These are phyloP conservation scores for Hanseniaspora meyeri DNA, from an alignment of 805 yeast species.

Conservation along the genomic window DNA sequence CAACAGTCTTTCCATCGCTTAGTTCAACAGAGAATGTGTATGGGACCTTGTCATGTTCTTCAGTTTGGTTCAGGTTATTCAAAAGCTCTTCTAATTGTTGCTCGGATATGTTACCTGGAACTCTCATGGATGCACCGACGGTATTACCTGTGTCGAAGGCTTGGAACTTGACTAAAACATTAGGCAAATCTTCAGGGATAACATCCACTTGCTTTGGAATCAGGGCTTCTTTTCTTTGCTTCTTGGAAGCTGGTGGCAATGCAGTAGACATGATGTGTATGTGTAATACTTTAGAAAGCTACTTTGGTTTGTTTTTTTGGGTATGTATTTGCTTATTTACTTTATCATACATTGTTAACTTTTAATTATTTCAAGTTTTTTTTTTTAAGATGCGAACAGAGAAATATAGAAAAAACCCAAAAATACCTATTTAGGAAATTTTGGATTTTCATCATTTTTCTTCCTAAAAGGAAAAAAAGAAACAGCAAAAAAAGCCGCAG, in stretches of 20 bases:
- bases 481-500: not conserved
- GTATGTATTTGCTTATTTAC: not conserved
- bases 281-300: not conserved
- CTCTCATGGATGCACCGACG: slow-evolving; percentile 73
- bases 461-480: not conserved
- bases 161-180: slow-evolving; percentile 77
- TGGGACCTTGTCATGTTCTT: slow-evolving; percentile 64
- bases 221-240: slow-evolving; percentile 74
- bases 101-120: slow-evolving; percentile 79
- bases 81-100: slow-evolving; percentile 78
- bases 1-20: slow-evolving; percentile 38
- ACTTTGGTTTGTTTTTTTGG: not conserved
- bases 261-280: slow-evolving; percentile 63
- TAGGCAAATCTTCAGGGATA: slow-evolving; percentile 68
- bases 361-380: not conserved
- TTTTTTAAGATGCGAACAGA: not conserved
- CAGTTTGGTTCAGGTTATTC: slow-evolving; percentile 59
- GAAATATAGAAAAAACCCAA: not conserved
- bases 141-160: slow-evolving; percentile 87
- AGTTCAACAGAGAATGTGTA: slow-evolving; percentile 65
- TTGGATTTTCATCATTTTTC: not conserved
- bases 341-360: not conserved
- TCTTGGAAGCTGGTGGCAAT: slow-evolving; percentile 86
- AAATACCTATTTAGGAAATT: not conserved
- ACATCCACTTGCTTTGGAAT: slow-evolving; percentile 61